Evolutionary conservation across 2,329 filamentous ascomycete species (phyloP).

Genomic region (Monilinia vaccinii-corymbosi): DNA sequence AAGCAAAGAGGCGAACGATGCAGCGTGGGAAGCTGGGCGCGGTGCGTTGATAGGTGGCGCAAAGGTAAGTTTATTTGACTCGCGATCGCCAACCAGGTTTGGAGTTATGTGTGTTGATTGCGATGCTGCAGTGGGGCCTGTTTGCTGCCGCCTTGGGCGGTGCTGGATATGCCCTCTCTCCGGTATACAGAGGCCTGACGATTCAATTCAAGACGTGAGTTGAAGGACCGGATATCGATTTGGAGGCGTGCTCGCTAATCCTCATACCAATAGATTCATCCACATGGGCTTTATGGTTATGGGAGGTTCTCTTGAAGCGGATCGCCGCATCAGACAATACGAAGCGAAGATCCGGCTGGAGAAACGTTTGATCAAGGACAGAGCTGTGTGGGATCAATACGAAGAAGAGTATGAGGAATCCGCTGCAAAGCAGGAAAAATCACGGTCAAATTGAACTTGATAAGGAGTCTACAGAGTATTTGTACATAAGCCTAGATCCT

Average conservation of each 20-base stretch:
- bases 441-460: conserved; percentile 12
- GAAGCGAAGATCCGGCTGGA: conserved; percentile 57
- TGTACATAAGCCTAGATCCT: conserved; percentile 8
- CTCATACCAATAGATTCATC: conserved; percentile 49
- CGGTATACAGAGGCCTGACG: conserved; percentile 63
- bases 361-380: conserved; percentile 52
- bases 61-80: conserved; percentile 39
- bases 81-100: not conserved
- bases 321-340: conserved; percentile 56
- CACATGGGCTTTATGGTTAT: conserved; percentile 69
- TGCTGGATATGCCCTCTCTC: conserved; percentile 54
- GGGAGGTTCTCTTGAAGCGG: conserved; percentile 68
- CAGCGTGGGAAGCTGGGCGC: conserved; percentile 61
- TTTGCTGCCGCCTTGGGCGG: conserved; percentile 53
- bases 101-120: conserved; percentile 6
- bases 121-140: conserved; percentile 51
- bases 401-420: conserved; percentile 42
- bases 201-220: conserved; percentile 70
- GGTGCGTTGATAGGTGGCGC: conserved; percentile 59
- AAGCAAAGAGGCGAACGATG: conserved; percentile 57
- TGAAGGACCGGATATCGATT: not conserved
- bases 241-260: not conserved
- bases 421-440: conserved; percentile 11
- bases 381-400: conserved; percentile 59
- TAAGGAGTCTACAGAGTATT: not conserved